Percentiles rank a stretch among this genome's conserved stretches.
Evolutionary conservation across 768 basidiomycete genomes (phyloP).

Genomic region (Xanthoconium stramineum): DNA sequence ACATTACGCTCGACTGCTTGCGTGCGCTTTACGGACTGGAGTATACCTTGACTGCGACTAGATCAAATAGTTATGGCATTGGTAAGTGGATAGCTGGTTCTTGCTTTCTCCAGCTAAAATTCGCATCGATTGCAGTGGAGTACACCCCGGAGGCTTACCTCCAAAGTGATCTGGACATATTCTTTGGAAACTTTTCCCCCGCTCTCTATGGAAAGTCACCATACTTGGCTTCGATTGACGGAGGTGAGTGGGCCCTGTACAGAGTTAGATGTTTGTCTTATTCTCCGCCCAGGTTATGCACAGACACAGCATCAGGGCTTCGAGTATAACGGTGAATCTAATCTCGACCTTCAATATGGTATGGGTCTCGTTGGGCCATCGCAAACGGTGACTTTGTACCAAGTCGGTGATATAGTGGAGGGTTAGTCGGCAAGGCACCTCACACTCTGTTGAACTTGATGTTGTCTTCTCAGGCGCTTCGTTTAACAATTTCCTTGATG

Average conservation of each 20-base stretch:
- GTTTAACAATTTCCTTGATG: not conserved
- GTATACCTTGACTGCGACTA: slow-evolving; percentile 13
- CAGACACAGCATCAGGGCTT: slow-evolving; percentile 27
- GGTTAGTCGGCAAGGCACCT: slow-evolving; percentile 10
- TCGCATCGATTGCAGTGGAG: no score
- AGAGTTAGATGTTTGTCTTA: slow-evolving; percentile 1
- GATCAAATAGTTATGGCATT: not conserved
- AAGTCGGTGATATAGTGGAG: slow-evolving; percentile 28
- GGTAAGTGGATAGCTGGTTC: no score
- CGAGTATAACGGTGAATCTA: slow-evolving; percentile 29
- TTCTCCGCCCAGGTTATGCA: slow-evolving; percentile 18
- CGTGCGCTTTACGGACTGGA: slow-evolving; percentile 27
- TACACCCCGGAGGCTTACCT: no score
- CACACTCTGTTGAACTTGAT: not conserved
- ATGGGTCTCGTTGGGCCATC: slow-evolving; percentile 27
- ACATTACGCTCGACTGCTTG: slow-evolving; percentile 31
- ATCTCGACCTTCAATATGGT: slow-evolving; percentile 32
- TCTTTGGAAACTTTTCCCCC: slow-evolving; percentile 27
- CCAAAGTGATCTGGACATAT: slow-evolving; percentile 1
- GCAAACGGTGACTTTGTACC: slow-evolving; percentile 30
- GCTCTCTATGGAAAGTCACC: slow-evolving; percentile 24
- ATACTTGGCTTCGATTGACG: slow-evolving; percentile 29
- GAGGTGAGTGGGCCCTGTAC: no score
- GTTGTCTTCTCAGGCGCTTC: slow-evolving; percentile 13
- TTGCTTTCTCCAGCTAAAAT: no score